Conservation (phyloP, 768 basidiomycete genomes). For the Cytidiella melzeri region DNA sequence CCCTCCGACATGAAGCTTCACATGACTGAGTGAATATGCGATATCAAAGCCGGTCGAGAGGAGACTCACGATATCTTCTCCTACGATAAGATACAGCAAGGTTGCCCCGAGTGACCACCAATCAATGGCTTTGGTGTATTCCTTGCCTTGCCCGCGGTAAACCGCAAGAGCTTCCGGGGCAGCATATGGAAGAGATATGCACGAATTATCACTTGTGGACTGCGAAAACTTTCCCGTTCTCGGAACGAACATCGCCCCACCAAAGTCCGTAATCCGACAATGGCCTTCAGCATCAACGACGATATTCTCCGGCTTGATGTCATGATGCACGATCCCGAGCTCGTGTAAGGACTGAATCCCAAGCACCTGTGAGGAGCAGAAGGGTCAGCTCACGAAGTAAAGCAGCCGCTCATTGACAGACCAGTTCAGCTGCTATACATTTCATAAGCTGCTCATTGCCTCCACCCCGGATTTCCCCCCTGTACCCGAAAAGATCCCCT, state of each 20-base stretch:
- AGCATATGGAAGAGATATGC: conserved; percentile 17
- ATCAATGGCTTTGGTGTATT: conserved; percentile 41
- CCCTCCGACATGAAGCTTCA: no score
- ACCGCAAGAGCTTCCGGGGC: conserved; percentile 20
- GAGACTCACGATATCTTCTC: conserved; percentile 15
- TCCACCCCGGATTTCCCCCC: background rate
- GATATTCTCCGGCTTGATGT: conserved; percentile 51
- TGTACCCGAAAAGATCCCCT: conserved; percentile 15
- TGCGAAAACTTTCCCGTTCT: conserved; percentile 26
- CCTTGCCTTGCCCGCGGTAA: conserved; percentile 16
- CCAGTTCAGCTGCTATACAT: conserved; percentile 22
- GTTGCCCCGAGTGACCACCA: conserved; percentile 45
- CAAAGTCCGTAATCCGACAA: conserved; percentile 53
- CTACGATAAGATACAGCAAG: conserved; percentile 33
- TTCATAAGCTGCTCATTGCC: conserved; percentile 9
- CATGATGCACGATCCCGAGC: conserved; percentile 50
- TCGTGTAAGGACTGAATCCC: conserved; percentile 37
- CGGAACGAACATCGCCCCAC: conserved; percentile 45
- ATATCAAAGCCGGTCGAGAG: no score
- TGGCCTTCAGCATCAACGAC: conserved; percentile 28
- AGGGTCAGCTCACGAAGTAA: background rate
- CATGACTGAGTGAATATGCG: no score
- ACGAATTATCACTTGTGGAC: background rate
- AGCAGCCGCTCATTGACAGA: no score
- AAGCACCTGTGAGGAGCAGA: conserved; percentile 13